phyloP scores from a whole-genome alignment of 768 basidiomycete species.

The Lactarius quietus region DNA sequence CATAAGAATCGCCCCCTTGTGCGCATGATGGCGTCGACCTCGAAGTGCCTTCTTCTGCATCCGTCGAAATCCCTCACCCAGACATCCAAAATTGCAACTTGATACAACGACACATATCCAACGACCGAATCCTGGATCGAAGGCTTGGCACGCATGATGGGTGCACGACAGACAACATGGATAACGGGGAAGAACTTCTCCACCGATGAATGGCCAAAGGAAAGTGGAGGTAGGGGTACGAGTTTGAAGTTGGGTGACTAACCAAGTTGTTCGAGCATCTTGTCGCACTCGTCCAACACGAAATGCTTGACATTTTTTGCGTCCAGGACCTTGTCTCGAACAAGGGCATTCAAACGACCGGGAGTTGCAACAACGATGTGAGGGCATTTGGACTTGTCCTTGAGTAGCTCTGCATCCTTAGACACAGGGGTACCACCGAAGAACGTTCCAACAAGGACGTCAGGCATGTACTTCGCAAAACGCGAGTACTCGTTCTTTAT shows the following conservation, averaged over 20 bases:
- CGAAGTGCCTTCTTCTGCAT: conserved; percentile 21
- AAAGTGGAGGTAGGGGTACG: conserved; percentile 38
- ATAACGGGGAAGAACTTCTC: conserved; percentile 45
- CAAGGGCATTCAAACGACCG: conserved; percentile 93
- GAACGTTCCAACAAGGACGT: conserved; percentile 95
- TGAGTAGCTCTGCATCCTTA: conserved; percentile 90
- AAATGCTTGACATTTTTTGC: conserved; percentile 98
- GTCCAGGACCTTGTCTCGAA: conserved; percentile 92
- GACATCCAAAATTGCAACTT: conserved; percentile 16
- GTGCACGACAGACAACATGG: conserved; percentile 41
- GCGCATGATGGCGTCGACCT: conserved; percentile 20
- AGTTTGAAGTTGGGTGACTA: conserved; percentile 88
- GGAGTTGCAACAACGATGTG: conserved; percentile 99
- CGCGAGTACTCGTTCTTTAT: conserved; percentile 99
- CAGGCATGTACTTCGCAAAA: conserved; percentile 99
- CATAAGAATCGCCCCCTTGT: conserved; percentile 14
- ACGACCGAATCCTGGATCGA: conserved; percentile 28
- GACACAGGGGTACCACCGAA: conserved; percentile 94
- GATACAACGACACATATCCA: conserved; percentile 20
- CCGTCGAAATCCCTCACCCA: conserved; percentile 14
- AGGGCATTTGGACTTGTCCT: conserved; percentile 95
- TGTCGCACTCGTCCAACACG: conserved; percentile 99
- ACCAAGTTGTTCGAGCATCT: conserved; percentile 99
- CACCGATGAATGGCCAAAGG: conserved; percentile 29
- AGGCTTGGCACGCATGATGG: conserved; percentile 21